These are phyloP conservation scores for Clonostachys solani DNA, from an alignment of 2,329 filamentous ascomycete species.

Conservation along the genomic window DNA sequence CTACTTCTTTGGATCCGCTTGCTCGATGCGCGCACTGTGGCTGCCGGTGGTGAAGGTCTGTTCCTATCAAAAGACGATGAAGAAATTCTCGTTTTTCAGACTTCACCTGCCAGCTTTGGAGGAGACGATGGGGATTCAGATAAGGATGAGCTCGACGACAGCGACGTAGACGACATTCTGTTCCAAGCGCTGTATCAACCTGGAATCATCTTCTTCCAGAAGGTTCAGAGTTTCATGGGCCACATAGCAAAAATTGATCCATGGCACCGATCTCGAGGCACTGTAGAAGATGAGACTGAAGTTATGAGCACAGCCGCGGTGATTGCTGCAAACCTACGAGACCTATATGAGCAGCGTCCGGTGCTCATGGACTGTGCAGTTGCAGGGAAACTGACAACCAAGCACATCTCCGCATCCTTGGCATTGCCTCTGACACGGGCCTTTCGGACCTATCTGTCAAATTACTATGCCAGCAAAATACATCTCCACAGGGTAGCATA, in stretches of 20 bases:
- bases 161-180: slow-evolving; percentile 42
- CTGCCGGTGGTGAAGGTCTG: slow-evolving; percentile 49
- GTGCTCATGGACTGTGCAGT: slow-evolving; percentile 52
- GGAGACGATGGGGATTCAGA: slow-evolving; percentile 14
- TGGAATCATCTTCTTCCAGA: slow-evolving; percentile 52
- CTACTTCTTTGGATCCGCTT: slow-evolving; percentile 51
- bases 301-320: slow-evolving; percentile 49
- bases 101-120: slow-evolving; percentile 31
- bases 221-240: slow-evolving; percentile 53
- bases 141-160: slow-evolving; percentile 14
- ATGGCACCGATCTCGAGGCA: slow-evolving; percentile 50
- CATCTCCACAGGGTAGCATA: slow-evolving; percentile 55
- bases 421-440: slow-evolving; percentile 44
- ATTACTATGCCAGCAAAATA: slow-evolving; percentile 51
- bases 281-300: slow-evolving; percentile 53
- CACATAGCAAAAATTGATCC: slow-evolving; percentile 51
- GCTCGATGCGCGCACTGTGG: slow-evolving; percentile 49
- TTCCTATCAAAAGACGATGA: slow-evolving; percentile 45
- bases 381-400: slow-evolving; percentile 41
- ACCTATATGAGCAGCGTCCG: slow-evolving; percentile 44
- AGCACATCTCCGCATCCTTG: slow-evolving; percentile 41
- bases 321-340: slow-evolving; percentile 45
- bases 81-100: slow-evolving; percentile 30
- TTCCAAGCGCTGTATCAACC: slow-evolving; percentile 52
- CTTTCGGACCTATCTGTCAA: slow-evolving; percentile 51